phyloP scores from a whole-genome alignment of 768 basidiomycete genomes.

The Lentinula raphanica region DNA sequence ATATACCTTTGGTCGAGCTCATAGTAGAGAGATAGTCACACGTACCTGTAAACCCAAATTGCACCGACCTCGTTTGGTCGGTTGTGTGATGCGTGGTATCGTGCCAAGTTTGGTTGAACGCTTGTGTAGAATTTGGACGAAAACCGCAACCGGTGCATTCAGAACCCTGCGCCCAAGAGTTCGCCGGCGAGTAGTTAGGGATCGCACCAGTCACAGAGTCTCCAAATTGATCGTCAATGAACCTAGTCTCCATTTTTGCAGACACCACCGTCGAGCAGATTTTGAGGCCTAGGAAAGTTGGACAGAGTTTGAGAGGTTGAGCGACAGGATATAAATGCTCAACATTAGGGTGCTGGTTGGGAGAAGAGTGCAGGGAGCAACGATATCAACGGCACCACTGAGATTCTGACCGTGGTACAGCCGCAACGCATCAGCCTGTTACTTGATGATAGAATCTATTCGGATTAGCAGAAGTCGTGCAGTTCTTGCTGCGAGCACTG shows the following conservation, averaged over 20 bases:
- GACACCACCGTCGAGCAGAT: background rate
- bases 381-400: background rate
- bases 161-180: conserved; percentile 1
- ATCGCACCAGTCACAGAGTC: background rate
- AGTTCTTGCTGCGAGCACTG: background rate
- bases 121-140: background rate
- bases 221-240: conserved; percentile 2
- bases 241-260: background rate
- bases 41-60: conserved; percentile 2
- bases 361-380: background rate
- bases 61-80: background rate
- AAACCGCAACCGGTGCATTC: conserved; percentile 3
- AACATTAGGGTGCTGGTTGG: background rate
- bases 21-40: background rate
- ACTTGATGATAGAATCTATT: background rate
- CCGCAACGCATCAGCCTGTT: background rate
- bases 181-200: background rate
- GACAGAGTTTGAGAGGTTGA: background rate
- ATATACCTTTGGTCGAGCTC: background rate
- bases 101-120: background rate
- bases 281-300: background rate
- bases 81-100: conserved; percentile 7
- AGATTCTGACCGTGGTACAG: background rate
- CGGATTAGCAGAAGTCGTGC: background rate
- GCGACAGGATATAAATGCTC: background rate